These are phyloP conservation scores for Scenedesmus sp. DNA, from an alignment of 163 green algal genomes.

Conservation along the genomic window DNA sequence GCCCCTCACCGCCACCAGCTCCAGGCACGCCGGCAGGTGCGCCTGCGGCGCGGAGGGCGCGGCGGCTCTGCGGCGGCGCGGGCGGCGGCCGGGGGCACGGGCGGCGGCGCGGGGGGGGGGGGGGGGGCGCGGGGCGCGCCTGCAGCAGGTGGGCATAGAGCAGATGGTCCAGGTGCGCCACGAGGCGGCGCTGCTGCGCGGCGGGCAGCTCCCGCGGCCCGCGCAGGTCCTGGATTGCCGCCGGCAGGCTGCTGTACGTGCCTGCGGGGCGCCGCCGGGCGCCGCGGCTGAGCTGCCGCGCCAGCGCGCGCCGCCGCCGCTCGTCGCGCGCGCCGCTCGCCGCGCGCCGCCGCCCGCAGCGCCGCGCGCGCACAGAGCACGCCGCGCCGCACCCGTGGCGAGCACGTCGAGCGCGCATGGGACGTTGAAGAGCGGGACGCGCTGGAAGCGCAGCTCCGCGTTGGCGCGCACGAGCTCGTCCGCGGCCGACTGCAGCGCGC, in stretches of 20 bases:
- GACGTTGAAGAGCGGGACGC: conserved; percentile 59
- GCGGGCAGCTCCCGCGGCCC: conserved; percentile 26
- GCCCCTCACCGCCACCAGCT: conserved; percentile 44
- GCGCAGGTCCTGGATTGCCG: conserved; percentile 50
- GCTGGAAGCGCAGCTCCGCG: conserved; percentile 4
- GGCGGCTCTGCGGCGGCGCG: too few species aligned
- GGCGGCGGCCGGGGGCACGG: too few species aligned
- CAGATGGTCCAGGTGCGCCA: conserved; percentile 59
- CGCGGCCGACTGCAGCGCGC: conserved; percentile 47
- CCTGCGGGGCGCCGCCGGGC: conserved; percentile 40
- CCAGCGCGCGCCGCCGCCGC: too few species aligned
- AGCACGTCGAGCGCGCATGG: conserved; percentile 63
- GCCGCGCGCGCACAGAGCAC: not conserved
- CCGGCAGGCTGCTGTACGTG: conserved; percentile 61
- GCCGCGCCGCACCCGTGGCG: conserved; percentile 48
- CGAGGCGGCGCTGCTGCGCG: conserved; percentile 44
- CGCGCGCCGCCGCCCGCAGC: not conserved
- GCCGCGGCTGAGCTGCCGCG: not conserved
- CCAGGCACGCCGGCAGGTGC: conserved; percentile 45
- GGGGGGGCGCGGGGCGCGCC: conserved; percentile 41
- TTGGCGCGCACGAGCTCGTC: conserved; percentile 51
- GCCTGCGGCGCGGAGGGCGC: conserved; percentile 42
- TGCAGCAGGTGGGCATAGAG: conserved; percentile 59
- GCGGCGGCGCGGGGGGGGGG: too few species aligned
- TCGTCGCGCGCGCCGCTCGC: not conserved